These are phyloP conservation scores for Dipteronia dyeriana DNA, from an alignment of 345 rosid genomes.

Conservation along the genomic window DNA sequence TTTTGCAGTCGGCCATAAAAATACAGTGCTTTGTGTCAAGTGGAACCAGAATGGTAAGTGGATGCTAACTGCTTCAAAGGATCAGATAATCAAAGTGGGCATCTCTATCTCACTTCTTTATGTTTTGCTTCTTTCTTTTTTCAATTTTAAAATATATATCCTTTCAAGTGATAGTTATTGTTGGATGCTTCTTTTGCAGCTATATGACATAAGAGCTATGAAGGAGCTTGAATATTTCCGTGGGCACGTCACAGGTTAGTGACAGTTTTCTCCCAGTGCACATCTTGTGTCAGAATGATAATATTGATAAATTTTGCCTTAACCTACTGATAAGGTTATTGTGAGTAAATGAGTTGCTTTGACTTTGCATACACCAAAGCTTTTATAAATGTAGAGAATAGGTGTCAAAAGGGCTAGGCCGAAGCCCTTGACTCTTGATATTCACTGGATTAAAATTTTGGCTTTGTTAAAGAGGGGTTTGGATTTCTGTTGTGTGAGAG, in stretches of 20 bases:
- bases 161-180: too few species aligned
- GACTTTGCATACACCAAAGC: background rate
- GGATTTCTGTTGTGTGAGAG: too few species aligned
- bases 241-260: constrained; percentile 94
- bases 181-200: constrained; percentile 52
- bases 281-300: background rate
- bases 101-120: too few species aligned
- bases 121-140: too few species aligned
- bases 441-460: too few species aligned
- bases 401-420: too few species aligned
- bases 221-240: constrained; percentile 99
- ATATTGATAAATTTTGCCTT: background rate
- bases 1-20: constrained; percentile 95
- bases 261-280: constrained; percentile 10
- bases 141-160: too few species aligned
- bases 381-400: background rate
- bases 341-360: background rate
- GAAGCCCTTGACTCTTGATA: too few species aligned
- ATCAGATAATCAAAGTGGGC: constrained; percentile 90
- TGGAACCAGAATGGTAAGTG: constrained; percentile 99
- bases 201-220: constrained; percentile 96
- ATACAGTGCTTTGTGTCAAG: constrained; percentile 91
- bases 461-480: too few species aligned
- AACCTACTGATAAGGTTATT: background rate
- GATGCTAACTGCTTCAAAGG: constrained; percentile 93